A percentile compares a stretch with the other conserved stretches of the same genome.
Evolutionary conservation across 75 land plant species (phyloP).

Genomic region (Gnetum montanum): DNA sequence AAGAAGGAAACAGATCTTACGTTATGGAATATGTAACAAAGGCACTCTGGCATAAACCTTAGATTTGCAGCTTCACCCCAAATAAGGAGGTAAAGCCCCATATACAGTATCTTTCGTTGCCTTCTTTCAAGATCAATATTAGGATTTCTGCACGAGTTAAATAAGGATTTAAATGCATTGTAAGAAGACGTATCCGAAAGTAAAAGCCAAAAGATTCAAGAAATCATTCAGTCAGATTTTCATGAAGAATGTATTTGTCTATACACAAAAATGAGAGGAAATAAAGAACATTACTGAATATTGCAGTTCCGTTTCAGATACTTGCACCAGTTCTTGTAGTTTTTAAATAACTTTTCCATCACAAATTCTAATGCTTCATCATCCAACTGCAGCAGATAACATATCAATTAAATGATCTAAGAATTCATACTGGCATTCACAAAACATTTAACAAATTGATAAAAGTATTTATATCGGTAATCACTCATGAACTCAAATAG

Average conservation of each 20-base stretch:
- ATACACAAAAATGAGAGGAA: too few species aligned
- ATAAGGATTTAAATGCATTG: background rate
- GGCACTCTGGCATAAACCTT: constrained; percentile 53
- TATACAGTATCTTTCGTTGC: constrained; percentile 33
- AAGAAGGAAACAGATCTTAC: too few species aligned
- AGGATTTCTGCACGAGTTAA: background rate
- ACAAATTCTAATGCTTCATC: constrained; percentile 58
- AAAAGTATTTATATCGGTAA: too few species aligned
- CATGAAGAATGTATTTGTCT: too few species aligned
- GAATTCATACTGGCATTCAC: too few species aligned
- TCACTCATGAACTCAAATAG: too few species aligned
- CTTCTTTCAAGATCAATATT: constrained; percentile 2
- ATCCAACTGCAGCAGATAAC: constrained; percentile 64
- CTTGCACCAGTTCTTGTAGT: constrained; percentile 85
- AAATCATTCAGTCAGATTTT: too few species aligned
- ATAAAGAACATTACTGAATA: constrained; percentile 36
- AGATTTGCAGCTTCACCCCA: constrained; percentile 56
- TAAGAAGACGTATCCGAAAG: too few species aligned
- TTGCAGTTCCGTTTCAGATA: constrained; percentile 53
- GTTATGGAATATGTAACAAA: constrained; percentile 44
- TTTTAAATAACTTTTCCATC: constrained; percentile 66
- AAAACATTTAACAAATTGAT: too few species aligned
- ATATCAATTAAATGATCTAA: too few species aligned
- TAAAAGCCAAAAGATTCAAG: too few species aligned
- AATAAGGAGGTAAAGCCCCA: constrained; percentile 41